Conservation (phyloP, 768 basidiomycete species). For the Pulveroboletus sp. region DNA sequence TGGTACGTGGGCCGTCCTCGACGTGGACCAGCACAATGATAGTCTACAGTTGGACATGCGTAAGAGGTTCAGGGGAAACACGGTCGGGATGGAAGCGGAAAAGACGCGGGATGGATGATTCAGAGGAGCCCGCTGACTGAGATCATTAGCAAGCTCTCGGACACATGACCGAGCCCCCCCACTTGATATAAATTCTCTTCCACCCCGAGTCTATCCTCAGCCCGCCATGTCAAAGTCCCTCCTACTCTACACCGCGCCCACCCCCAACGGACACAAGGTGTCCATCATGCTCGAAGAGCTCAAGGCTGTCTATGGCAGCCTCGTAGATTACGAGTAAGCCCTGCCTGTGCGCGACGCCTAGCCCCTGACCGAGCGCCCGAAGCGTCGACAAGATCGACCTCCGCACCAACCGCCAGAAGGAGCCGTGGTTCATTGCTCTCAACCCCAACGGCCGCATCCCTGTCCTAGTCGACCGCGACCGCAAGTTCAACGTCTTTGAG, state of each 20-base stretch:
- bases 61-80: conserved; percentile 76
- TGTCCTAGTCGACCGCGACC: conserved; percentile 53
- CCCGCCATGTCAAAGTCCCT: conserved; percentile 24
- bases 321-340: conserved; percentile 48
- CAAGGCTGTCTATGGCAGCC: conserved; percentile 45
- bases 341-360: background rate
- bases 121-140: conserved; percentile 7
- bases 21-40: background rate
- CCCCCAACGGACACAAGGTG: conserved; percentile 54
- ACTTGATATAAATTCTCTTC: conserved; percentile 8
- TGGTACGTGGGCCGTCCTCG: conserved; percentile 47
- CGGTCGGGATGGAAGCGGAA: conserved; percentile 44
- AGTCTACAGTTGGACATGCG: conserved; percentile 73
- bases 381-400: conserved; percentile 56
- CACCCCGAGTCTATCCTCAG: background rate
- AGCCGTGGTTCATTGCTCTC: conserved; percentile 70
- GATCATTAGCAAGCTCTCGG: conserved; percentile 19
- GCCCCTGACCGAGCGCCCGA: conserved; percentile 2
- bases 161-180: conserved; percentile 10
- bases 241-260: conserved; percentile 38
- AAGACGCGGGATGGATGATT: background rate
- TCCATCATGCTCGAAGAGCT: conserved; percentile 64
- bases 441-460: conserved; percentile 78
- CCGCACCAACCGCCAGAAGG: conserved; percentile 69
- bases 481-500: conserved; percentile 65